phyloP scores from a whole-genome alignment of 768 basidiomycete species.

The Wakefieldia striispora region DNA sequence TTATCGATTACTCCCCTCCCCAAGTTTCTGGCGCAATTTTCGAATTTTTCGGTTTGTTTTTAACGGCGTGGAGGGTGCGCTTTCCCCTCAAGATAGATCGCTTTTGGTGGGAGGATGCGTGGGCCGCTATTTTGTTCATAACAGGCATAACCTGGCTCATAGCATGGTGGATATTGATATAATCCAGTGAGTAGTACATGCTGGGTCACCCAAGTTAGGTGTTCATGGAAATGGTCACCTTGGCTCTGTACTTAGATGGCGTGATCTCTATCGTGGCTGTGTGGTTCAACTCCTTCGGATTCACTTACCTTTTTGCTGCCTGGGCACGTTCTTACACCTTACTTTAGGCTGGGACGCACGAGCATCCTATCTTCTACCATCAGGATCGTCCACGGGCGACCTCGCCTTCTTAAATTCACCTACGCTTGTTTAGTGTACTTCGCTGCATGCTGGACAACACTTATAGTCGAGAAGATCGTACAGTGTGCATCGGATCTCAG shows the following conservation, averaged over 20 bases:
- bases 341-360: slow-evolving; percentile 3
- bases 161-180: not conserved
- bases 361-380: slow-evolving; percentile 14
- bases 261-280: not conserved
- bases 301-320: not conserved
- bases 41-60: not conserved
- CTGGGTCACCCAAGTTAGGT: not conserved
- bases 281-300: slow-evolving; percentile 1
- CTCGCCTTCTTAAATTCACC: not conserved
- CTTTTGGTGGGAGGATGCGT: too few relatives aligned
- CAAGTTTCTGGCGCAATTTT: not conserved
- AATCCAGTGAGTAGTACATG: not conserved
- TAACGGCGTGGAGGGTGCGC: not conserved
- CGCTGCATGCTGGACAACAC: not conserved
- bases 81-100: too few relatives aligned
- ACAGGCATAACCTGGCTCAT: not conserved
- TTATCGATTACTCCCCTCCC: not conserved
- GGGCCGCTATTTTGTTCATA: slow-evolving; percentile 1
- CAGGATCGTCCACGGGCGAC: not conserved
- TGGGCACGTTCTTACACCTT: not conserved
- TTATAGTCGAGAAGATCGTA: not conserved
- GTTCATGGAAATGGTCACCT: not conserved
- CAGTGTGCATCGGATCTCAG: not conserved
- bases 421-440: not conserved
- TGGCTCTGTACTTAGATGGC: not conserved